Percentiles rank a stretch among this genome's conserved stretches.
These are phyloP conservation scores for Zygotorulaspora florentina DNA, from an alignment of 805 yeast species.

Conservation along the genomic window DNA sequence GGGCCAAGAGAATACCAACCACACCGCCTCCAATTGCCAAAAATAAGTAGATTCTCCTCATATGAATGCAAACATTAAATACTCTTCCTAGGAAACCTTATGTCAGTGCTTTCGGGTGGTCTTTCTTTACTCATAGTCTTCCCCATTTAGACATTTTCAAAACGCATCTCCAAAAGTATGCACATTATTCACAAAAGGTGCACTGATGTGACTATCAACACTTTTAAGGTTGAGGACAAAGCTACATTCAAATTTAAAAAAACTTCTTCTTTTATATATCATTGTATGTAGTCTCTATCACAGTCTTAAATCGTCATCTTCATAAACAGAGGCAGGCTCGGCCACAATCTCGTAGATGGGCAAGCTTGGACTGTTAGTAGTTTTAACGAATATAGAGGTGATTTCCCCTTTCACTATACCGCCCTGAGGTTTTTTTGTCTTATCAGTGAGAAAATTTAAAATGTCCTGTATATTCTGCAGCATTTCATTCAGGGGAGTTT, in stretches of 20 bases:
- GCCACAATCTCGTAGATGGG: slow-evolving; percentile 41
- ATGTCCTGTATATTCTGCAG: slow-evolving; percentile 29
- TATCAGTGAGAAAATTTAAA: slow-evolving; percentile 45
- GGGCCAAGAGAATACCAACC: slow-evolving; percentile 2
- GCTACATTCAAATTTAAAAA: not conserved
- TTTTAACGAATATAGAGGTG: slow-evolving; percentile 56
- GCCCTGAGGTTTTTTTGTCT: slow-evolving; percentile 50
- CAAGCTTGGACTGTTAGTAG: slow-evolving; percentile 61
- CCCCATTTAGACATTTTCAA: not conserved
- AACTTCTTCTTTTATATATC: not conserved
- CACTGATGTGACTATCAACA: not conserved
- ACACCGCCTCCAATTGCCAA: slow-evolving; percentile 2
- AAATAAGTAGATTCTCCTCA: slow-evolving; percentile 2
- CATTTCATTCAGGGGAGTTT: slow-evolving; percentile 27
- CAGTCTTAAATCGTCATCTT: not conserved
- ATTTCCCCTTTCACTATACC: slow-evolving; percentile 48
- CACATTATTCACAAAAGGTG: not conserved
- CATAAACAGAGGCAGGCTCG: not conserved
- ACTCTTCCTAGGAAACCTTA: not conserved
- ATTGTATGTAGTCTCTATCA: not conserved
- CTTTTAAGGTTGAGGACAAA: not conserved
- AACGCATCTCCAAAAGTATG: not conserved
- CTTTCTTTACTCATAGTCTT: no score
- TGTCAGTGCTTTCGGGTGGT: not conserved
- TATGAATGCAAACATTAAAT: slow-evolving; percentile 3